phyloP scores from a whole-genome alignment of 2,329 filamentous ascomycete species.

The Hypoxylon sp. region DNA sequence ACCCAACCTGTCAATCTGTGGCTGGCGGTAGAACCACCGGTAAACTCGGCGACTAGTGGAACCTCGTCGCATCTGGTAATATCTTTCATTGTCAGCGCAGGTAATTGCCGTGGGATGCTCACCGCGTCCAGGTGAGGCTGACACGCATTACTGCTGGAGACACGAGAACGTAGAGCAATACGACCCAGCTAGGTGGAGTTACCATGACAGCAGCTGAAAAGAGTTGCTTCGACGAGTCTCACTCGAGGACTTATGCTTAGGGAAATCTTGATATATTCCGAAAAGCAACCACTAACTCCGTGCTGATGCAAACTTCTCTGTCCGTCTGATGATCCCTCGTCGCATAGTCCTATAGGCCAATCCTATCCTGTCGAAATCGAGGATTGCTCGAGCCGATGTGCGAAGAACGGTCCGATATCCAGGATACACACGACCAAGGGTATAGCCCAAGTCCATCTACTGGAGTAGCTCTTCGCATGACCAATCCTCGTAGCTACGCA shows the following conservation, averaged over 20 bases:
- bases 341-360: slow-evolving; percentile 17
- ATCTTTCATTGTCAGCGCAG: slow-evolving; percentile 23
- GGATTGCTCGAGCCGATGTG: slow-evolving; percentile 10
- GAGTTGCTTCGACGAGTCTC: slow-evolving; percentile 13
- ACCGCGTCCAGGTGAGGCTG: slow-evolving; percentile 14
- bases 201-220: slow-evolving; percentile 3
- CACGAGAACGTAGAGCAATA: slow-evolving; percentile 7
- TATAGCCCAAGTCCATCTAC: slow-evolving; percentile 50
- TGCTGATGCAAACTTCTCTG: slow-evolving; percentile 52
- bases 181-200: slow-evolving; percentile 11
- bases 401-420: neutral
- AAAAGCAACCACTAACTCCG: slow-evolving; percentile 48
- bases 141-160: slow-evolving; percentile 1
- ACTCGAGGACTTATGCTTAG: slow-evolving; percentile 15
- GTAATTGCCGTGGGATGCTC: slow-evolving; percentile 12
- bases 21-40: slow-evolving; percentile 7
- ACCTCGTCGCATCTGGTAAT: slow-evolving; percentile 6
- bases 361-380: slow-evolving; percentile 15
- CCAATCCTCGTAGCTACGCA: slow-evolving; percentile 95
- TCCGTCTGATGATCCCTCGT: slow-evolving; percentile 34
- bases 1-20: slow-evolving; percentile 7
- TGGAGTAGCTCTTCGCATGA: slow-evolving; percentile 93
- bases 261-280: slow-evolving; percentile 41
- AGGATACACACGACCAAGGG: slow-evolving; percentile 7
- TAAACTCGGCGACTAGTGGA: slow-evolving; percentile 16